Conservation (phyloP, 1,284 basidiomycete species). For the Pholiota adiposa region DNA sequence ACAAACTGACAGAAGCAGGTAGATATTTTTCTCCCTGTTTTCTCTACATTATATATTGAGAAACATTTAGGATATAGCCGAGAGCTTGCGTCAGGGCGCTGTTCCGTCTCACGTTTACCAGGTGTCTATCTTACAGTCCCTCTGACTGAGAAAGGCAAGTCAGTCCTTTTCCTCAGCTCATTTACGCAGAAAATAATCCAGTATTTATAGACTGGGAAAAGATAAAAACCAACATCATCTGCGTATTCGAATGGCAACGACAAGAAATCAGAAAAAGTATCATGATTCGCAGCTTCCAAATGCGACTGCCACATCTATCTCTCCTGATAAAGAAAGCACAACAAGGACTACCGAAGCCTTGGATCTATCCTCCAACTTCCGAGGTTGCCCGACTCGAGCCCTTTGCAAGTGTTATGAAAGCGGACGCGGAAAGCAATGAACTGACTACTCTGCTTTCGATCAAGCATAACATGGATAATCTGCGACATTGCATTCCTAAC, state of each 20-base stretch:
- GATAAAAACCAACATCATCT: constrained; percentile 11
- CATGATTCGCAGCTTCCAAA: neutral
- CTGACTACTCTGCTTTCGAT: neutral
- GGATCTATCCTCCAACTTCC: constrained; percentile 7
- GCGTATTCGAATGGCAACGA: constrained; percentile 9
- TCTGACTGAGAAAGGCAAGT: constrained; percentile 26
- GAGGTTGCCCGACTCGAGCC: constrained; percentile 16
- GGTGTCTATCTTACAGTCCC: constrained; percentile 5
- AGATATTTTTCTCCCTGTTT: neutral
- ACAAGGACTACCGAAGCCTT: neutral
- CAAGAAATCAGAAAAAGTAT: neutral
- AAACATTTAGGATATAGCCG: constrained; percentile 5
- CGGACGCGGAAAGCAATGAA: neutral
- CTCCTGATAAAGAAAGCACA: neutral
- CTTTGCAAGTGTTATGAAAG: constrained; percentile 15
- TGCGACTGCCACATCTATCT: neutral
- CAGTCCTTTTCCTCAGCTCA: neutral
- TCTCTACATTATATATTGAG: neutral
- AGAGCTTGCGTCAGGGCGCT: constrained; percentile 1
- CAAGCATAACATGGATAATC: neutral
- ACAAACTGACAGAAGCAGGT: constrained; percentile 16
- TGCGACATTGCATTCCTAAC: neutral
- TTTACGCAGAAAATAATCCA: neutral
- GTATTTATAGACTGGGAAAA: constrained; percentile 15
- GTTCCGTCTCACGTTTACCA: constrained; percentile 2